Percentiles rank a stretch among this genome's conserved stretches.
These are phyloP conservation scores for Chrysopogon serrulatus DNA, from an alignment of 176 grass and related monocot species.

Conservation along the genomic window DNA sequence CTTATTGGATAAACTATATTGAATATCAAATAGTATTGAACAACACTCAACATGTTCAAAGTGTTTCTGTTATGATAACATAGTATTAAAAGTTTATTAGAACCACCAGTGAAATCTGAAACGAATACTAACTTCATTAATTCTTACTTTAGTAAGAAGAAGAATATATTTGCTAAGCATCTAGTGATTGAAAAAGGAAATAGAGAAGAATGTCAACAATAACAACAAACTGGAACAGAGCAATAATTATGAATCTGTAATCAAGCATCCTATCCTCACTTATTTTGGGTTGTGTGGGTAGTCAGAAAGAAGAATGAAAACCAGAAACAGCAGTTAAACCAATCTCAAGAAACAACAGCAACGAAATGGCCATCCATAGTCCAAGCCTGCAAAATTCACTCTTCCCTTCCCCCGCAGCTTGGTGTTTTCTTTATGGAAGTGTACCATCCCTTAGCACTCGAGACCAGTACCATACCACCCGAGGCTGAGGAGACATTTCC, in stretches of 20 bases:
- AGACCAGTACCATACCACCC: conserved; percentile 8
- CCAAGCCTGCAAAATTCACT: neutral
- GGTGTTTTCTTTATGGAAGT: conserved; percentile 7
- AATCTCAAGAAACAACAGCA: neutral
- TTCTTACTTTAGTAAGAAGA: neutral
- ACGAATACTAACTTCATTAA: neutral
- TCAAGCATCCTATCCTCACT: neutral
- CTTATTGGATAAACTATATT: neutral
- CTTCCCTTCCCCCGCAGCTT: neutral
- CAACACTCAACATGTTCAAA: neutral
- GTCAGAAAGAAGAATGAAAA: neutral
- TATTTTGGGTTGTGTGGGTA: neutral
- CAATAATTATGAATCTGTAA: neutral
- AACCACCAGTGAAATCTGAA: neutral
- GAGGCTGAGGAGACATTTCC: conserved; percentile 10
- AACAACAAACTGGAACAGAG: conserved; percentile 15
- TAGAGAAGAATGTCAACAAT: neutral
- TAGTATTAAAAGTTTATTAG: neutral
- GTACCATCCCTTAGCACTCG: conserved; percentile 4
- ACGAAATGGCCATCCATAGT: neutral
- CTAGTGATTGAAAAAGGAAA: neutral
- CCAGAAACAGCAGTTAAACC: neutral
- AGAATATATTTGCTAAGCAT: conserved; percentile 11
- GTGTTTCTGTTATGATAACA: neutral
- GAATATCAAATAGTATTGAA: neutral